Conservation (phyloP, 495 filamentous ascomycete species). For the Xylaria palmicola region DNA sequence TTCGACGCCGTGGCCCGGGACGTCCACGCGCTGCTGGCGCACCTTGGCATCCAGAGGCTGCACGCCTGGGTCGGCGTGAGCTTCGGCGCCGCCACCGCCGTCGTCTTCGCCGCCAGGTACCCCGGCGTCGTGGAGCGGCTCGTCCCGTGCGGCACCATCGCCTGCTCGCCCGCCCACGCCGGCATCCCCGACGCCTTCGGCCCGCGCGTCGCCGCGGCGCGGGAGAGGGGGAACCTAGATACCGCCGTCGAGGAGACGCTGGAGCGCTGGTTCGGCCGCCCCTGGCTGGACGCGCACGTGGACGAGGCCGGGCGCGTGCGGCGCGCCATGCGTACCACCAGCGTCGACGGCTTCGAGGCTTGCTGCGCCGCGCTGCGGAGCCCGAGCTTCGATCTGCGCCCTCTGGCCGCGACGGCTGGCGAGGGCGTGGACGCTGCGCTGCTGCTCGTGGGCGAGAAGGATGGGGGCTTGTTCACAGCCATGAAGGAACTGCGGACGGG, state of each 20-base stretch:
- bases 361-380: conserved; percentile 32
- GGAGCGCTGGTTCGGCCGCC: conserved; percentile 33
- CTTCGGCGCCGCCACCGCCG: conserved; percentile 34
- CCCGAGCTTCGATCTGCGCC: conserved; percentile 29
- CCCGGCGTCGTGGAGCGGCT: conserved; percentile 26
- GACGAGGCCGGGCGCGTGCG: conserved; percentile 29
- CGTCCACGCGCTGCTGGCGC: conserved; percentile 25
- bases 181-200: conserved; percentile 24
- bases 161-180: conserved; percentile 25
- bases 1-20: conserved; percentile 34
- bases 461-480: conserved; percentile 25
- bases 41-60: conserved; percentile 21
- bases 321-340: conserved; percentile 28
- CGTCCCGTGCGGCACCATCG: conserved; percentile 28
- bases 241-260: conserved; percentile 22
- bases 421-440: conserved; percentile 23
- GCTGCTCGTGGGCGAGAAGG: conserved; percentile 33
- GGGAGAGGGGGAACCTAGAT: conserved; percentile 24
- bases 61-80: conserved; percentile 36
- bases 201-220: conserved; percentile 24
- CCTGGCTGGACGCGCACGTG: conserved; percentile 29
- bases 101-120: conserved; percentile 28
- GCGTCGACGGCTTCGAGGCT: conserved; percentile 33
- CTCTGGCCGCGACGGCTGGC: conserved; percentile 17
- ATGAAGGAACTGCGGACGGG: conserved; percentile 27